Conservation (phyloP, 2,329 filamentous ascomycete species). For the Aspergillus awamori region DNA sequence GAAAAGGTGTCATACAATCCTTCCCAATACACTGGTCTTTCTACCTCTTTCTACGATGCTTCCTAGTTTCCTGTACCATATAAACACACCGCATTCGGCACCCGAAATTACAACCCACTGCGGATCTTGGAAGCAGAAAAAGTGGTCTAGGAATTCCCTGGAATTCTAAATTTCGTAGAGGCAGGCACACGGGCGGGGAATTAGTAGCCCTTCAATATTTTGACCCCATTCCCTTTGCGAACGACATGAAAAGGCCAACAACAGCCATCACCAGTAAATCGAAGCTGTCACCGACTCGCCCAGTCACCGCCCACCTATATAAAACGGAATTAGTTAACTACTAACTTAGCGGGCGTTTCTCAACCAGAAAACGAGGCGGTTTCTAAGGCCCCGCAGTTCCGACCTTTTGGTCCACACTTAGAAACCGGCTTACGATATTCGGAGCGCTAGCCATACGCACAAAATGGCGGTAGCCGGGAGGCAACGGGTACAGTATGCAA, state of each 20-base stretch:
- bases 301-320: background rate
- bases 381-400: conserved; percentile 21
- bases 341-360: background rate
- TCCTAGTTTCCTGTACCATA: conserved; percentile 14
- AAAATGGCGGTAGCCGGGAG: conserved; percentile 18
- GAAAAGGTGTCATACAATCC: conserved; percentile 1
- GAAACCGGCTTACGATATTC: conserved; percentile 12
- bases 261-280: background rate
- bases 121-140: conserved; percentile 21
- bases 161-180: background rate
- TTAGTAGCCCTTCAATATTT: background rate
- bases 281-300: background rate
- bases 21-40: background rate
- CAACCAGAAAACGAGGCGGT: background rate
- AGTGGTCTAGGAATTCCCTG: background rate
- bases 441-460: conserved; percentile 9
- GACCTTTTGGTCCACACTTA: conserved; percentile 19
- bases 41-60: conserved; percentile 4
- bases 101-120: conserved; percentile 26
- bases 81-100: conserved; percentile 23
- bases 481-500: conserved; percentile 12
- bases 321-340: background rate
- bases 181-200: background rate
- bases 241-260: too few relatives aligned
- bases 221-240: background rate